Conservation (phyloP, 148 eudicot species). For the Bassia scoparia region DNA sequence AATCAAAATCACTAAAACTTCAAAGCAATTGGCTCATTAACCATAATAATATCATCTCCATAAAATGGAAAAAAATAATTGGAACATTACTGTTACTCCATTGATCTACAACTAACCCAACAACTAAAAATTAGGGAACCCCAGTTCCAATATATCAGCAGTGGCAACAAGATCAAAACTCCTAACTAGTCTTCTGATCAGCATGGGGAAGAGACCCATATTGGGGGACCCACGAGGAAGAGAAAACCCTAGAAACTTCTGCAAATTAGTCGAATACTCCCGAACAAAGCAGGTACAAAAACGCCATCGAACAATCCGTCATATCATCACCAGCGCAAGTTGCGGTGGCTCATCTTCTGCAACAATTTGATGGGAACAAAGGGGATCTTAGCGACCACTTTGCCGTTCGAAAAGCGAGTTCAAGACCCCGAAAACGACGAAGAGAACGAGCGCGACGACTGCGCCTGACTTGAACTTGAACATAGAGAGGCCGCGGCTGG, state of each 20-base stretch:
- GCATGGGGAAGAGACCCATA: constrained; percentile 81
- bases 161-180: too few relatives aligned
- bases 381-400: constrained; percentile 78
- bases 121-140: too few relatives aligned
- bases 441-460: constrained; percentile 79
- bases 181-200: constrained; percentile 78
- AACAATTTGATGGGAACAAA: constrained; percentile 66
- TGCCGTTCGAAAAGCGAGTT: constrained; percentile 81
- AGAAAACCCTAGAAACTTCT: constrained; percentile 88
- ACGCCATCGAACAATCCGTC: constrained; percentile 99
- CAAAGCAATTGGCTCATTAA: too few relatives aligned
- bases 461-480: constrained; percentile 95
- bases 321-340: constrained; percentile 71
- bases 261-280: constrained; percentile 90
- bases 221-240: constrained; percentile 81
- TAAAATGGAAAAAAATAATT: too few relatives aligned
- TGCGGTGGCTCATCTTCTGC: constrained; percentile 94
- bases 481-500: constrained; percentile 79
- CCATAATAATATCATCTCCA: too few relatives aligned
- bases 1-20: too few relatives aligned
- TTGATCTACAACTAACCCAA: too few relatives aligned
- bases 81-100: too few relatives aligned
- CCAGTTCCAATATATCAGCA: too few relatives aligned
- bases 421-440: constrained; percentile 72
- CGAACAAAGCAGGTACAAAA: constrained; percentile 78